These are phyloP conservation scores for Craspedostauros australis DNA, from an alignment of 108 stramenopile genomes.

Conservation along the genomic window DNA sequence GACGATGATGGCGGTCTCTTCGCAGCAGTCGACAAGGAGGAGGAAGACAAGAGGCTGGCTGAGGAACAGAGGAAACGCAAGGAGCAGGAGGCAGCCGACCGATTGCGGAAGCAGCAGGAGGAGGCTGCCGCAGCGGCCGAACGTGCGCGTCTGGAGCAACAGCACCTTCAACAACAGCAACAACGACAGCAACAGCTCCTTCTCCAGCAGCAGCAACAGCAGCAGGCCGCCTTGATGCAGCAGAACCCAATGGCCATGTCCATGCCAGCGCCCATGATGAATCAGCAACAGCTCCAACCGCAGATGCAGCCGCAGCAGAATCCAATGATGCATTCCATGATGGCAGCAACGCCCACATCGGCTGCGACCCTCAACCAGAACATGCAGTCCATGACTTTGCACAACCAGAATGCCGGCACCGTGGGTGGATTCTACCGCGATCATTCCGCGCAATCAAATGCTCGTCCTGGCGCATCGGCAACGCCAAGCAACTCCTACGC, in stretches of 20 bases:
- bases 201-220: slow-evolving; percentile 29
- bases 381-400: slow-evolving; percentile 8
- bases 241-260: slow-evolving; percentile 10
- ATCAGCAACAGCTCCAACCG: slow-evolving; percentile 16
- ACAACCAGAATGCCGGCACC: slow-evolving; percentile 6
- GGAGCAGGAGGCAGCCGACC: slow-evolving; percentile 1
- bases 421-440: slow-evolving; percentile 16
- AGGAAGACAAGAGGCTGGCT: slow-evolving; percentile 15
- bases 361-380: neutral
- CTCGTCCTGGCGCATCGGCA: neutral
- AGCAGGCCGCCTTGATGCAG: slow-evolving; percentile 20
- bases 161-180: slow-evolving; percentile 20
- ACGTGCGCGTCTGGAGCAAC: slow-evolving; percentile 13
- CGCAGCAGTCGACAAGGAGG: slow-evolving; percentile 48
- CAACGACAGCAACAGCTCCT: slow-evolving; percentile 15
- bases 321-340: slow-evolving; percentile 9
- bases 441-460: slow-evolving; percentile 3
- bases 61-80: neutral
- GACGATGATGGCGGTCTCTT: slow-evolving; percentile 45
- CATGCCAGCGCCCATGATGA: neutral
- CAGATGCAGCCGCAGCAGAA: slow-evolving; percentile 20
- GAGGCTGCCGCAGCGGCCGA: slow-evolving; percentile 15
- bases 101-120: slow-evolving; percentile 32
- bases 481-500: neutral
- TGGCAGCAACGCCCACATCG: neutral